Evolutionary conservation across 2,329 filamentous ascomycete species (phyloP).

Genomic region (Paecilomyces formosus): DNA sequence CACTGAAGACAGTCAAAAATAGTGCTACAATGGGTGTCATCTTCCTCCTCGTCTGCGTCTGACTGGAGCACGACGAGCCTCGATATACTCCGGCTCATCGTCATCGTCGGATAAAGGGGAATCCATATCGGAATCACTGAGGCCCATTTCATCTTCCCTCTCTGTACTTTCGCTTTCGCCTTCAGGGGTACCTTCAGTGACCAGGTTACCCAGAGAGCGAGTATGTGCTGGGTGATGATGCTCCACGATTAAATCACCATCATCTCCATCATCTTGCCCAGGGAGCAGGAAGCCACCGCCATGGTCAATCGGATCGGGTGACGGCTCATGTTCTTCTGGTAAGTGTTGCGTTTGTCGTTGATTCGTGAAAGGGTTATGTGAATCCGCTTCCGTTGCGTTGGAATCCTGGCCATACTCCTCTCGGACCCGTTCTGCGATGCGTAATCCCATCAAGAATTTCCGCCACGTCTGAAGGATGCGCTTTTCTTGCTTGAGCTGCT

Average conservation of each 20-base stretch:
- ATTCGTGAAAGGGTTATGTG: slow-evolving; percentile 29
- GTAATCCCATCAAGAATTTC: slow-evolving; percentile 76
- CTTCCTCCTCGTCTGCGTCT: slow-evolving; percentile 6
- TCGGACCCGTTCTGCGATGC: slow-evolving; percentile 69
- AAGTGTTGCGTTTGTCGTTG: slow-evolving; percentile 6
- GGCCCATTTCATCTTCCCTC: not conserved
- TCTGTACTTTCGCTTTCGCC: slow-evolving; percentile 6
- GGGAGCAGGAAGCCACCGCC: slow-evolving; percentile 19
- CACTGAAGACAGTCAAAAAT: not conserved
- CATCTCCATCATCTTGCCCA: slow-evolving; percentile 7
- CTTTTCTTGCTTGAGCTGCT: slow-evolving; percentile 75
- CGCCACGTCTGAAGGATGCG: slow-evolving; percentile 70
- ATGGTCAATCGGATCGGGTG: slow-evolving; percentile 14
- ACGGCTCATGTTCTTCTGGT: slow-evolving; percentile 5
- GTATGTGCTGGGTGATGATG: slow-evolving; percentile 8
- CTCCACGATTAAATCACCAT: slow-evolving; percentile 24
- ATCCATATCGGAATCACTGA: slow-evolving; percentile 5
- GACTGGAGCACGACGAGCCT: not conserved
- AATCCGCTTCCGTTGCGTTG: slow-evolving; percentile 17
- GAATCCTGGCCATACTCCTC: slow-evolving; percentile 61
- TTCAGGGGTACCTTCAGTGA: not conserved
- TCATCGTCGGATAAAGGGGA: slow-evolving; percentile 7
- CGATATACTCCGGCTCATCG: slow-evolving; percentile 9
- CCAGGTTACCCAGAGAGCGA: not conserved
- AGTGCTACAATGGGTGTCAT: not conserved